A percentile compares a stretch with the other conserved stretches of the same genome.
These are phyloP conservation scores for Lavandula angustifolia DNA, from an alignment of 257 asterid genomes.

Conservation along the genomic window DNA sequence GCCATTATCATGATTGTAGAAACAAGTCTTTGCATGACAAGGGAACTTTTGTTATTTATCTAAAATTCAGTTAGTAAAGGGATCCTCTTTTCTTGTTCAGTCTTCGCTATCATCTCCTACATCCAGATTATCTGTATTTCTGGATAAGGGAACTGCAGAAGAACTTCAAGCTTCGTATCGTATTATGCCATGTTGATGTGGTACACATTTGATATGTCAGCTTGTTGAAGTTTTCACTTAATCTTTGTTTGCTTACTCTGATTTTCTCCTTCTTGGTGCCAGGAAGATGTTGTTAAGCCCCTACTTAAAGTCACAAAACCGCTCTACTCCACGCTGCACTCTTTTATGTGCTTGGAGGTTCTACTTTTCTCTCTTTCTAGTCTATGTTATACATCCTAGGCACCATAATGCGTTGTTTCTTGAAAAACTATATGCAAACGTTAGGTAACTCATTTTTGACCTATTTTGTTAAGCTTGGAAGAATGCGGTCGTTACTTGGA, in stretches of 20 bases:
- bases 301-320: conserved; percentile 94
- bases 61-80: neutral
- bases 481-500: conserved; percentile 98
- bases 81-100: conserved; percentile 46
- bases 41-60: neutral
- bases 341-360: conserved; percentile 97
- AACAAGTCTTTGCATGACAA: neutral
- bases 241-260: conserved; percentile 17
- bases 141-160: conserved; percentile 94
- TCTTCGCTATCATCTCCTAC: conserved; percentile 94
- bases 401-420: neutral
- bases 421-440: neutral
- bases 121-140: conserved; percentile 93
- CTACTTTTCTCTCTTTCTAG: conserved; percentile 16
- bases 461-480: conserved; percentile 63
- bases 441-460: conserved; percentile 14
- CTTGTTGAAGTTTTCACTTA: conserved; percentile 18
- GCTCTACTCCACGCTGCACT: conserved; percentile 95
- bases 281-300: conserved; percentile 96
- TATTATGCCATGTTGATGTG: conserved; percentile 96
- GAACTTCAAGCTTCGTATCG: conserved; percentile 84
- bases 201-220: conserved; percentile 45
- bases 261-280: conserved; percentile 38
- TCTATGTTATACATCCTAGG: conserved; percentile 11
- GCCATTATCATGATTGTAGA: conserved; percentile 5